Evolutionary conservation across 306 rosid species (phyloP), one percentile per base, ranked within the genome.

Genomic region (Biancaea sappan): DNA sequence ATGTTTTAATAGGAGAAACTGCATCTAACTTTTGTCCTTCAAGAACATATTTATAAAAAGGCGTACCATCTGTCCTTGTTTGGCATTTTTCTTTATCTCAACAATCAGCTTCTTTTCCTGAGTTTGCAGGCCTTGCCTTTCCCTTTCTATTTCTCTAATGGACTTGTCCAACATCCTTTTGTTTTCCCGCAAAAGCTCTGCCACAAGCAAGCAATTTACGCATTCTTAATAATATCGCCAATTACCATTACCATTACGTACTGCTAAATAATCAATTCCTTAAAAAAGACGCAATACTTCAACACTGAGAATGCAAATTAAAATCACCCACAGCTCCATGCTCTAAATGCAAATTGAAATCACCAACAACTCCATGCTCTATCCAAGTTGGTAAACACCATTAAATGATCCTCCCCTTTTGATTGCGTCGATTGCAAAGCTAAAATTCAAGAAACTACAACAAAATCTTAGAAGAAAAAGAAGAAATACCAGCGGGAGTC

Each of bases 81-180:
- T 92, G 83, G 96, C 97, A 56, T 82, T 92, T 79, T 89, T 92
- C 93, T 92, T 92, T 58, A 92, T 92, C 81, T 92, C 97, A 2
- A 65, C 66, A 82, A 92, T 92, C 71, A 92, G 79, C 65, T 92
- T 92, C 86, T 92, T 92, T 76, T 92, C 97, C 70, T 88, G 97
- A 52, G 83, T 44, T 76, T 92, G 96, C 75, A 92, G 86, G 10
- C 88, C 84, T 80, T 82, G 89, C 60, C 96, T 90, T 75, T 92
- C 96, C 80, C 97, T 89, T 72, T 92, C 94, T 59, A 92, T 83
- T 66, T 92, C 97, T 82, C 94, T 82, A 65, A 92, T 88, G 12
- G 97, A 92, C 72, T 92, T 88, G 74, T 92, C 97, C 51, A 92
- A 71, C 96, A 90, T 92, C 81, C 97, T 82, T 86, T 92, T 92